phyloP scores from a whole-genome alignment of 176 grass and related monocot genomes.

The Aegilops tauschii region DNA sequence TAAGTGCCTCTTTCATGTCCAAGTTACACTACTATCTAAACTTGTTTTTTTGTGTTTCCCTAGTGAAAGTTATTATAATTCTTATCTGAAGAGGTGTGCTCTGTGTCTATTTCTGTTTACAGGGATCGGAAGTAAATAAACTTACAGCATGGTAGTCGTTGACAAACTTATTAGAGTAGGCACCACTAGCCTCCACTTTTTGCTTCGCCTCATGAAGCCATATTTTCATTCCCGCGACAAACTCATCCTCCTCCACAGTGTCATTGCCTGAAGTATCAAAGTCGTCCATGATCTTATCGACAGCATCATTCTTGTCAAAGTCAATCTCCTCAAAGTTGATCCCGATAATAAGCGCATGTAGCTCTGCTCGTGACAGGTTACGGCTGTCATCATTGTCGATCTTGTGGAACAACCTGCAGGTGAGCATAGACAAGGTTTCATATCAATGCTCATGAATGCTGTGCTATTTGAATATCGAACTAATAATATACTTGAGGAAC shows the following conservation, averaged over 20 bases:
- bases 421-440: slow-evolving; percentile 18
- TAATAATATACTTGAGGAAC: not conserved
- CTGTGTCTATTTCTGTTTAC: not conserved
- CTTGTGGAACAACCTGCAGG: slow-evolving; percentile 60
- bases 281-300: slow-evolving; percentile 60
- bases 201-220: slow-evolving; percentile 66
- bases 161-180: slow-evolving; percentile 54
- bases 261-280: slow-evolving; percentile 62
- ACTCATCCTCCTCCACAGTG: slow-evolving; percentile 55
- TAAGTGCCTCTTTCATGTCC: not conserved
- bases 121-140: not conserved
- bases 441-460: slow-evolving; percentile 14
- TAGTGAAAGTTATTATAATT: not conserved
- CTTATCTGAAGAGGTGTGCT: not conserved
- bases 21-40: not conserved
- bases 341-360: slow-evolving; percentile 63
- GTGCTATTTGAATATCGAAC: not conserved
- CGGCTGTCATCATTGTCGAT: slow-evolving; percentile 55
- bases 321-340: slow-evolving; percentile 68
- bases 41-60: not conserved
- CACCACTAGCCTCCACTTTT: slow-evolving; percentile 21
- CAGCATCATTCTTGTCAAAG: slow-evolving; percentile 44
- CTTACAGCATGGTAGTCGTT: slow-evolving; percentile 57
- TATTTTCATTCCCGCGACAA: slow-evolving; percentile 55
- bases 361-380: slow-evolving; percentile 53